phyloP scores from a whole-genome alignment of 768 basidiomycete species.

The Chalciporus sphaerocephalus region DNA sequence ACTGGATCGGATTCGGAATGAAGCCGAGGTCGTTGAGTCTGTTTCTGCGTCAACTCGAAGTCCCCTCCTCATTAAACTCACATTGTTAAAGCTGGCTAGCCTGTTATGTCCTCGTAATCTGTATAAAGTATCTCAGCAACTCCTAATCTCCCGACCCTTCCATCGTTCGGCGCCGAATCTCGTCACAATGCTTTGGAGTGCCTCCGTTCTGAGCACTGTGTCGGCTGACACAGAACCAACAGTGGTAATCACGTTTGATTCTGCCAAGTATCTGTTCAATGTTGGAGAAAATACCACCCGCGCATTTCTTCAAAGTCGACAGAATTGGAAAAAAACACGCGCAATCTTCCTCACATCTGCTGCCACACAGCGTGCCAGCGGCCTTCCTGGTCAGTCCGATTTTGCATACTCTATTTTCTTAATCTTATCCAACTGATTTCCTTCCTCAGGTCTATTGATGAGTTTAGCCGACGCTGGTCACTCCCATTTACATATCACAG shows the following conservation, averaged over 20 bases:
- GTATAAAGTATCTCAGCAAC: constrained; percentile 23
- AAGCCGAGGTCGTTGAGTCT: too few relatives aligned
- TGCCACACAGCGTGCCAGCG: constrained; percentile 58
- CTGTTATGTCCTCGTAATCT: constrained; percentile 23
- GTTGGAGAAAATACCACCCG: constrained; percentile 78
- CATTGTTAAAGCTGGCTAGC: constrained; percentile 20
- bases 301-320: constrained; percentile 62
- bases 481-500: constrained; percentile 54
- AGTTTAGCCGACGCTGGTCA: constrained; percentile 69
- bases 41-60: too few relatives aligned
- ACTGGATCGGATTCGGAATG: too few relatives aligned
- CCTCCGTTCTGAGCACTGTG: constrained; percentile 51
- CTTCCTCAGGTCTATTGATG: constrained; percentile 64
- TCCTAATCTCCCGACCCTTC: constrained; percentile 10
- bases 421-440: not conserved
- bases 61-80: not conserved
- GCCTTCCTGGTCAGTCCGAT: constrained; percentile 61
- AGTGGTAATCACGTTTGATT: constrained; percentile 69
- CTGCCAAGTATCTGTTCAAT: constrained; percentile 85
- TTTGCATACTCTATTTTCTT: not conserved
- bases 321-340: constrained; percentile 61
- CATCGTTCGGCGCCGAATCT: constrained; percentile 12
- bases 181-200: constrained; percentile 54
- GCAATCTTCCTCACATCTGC: constrained; percentile 71
- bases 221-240: constrained; percentile 81